Conservation (phyloP, 2,329 filamentous ascomycete genomes). For the Rhinocladiella mackenziei region DNA sequence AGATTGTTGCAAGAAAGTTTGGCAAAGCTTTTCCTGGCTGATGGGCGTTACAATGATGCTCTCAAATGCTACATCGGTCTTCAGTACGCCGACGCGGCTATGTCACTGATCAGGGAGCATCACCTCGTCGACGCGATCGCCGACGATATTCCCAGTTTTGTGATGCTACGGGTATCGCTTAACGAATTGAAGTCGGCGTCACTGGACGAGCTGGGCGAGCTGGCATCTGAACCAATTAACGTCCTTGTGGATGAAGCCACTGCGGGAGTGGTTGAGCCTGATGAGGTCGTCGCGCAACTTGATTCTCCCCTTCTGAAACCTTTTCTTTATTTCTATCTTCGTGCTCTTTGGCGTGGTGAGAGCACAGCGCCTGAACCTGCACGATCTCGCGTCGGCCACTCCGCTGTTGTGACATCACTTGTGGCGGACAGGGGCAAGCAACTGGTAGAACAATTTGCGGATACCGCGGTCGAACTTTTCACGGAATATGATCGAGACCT, state of each 20-base stretch:
- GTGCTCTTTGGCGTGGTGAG: conserved; percentile 76
- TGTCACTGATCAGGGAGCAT: conserved; percentile 78
- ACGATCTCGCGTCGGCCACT: conserved; percentile 36
- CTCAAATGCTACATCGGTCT: conserved; percentile 83
- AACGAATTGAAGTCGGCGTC: conserved; percentile 64
- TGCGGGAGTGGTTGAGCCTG: conserved; percentile 76
- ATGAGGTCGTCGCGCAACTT: conserved; percentile 74
- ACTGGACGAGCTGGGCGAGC: conserved; percentile 67
- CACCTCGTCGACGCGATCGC: conserved; percentile 85
- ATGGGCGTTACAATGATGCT: conserved; percentile 76
- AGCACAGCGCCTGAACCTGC: conserved; percentile 35
- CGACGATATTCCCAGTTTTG: conserved; percentile 85
- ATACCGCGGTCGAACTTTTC: conserved; percentile 81
- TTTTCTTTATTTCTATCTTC: conserved; percentile 90
- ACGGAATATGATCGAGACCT: conserved; percentile 74
- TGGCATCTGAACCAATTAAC: conserved; percentile 76
- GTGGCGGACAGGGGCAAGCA: conserved; percentile 57
- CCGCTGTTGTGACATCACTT: conserved; percentile 41
- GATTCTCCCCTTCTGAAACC: conserved; percentile 62
- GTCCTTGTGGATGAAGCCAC: conserved; percentile 88
- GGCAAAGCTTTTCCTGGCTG: conserved; percentile 77
- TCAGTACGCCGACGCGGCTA: conserved; percentile 85
- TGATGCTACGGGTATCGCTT: conserved; percentile 76
- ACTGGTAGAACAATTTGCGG: conserved; percentile 80
- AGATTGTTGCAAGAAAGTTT: conserved; percentile 80